phyloP scores from a whole-genome alignment of 495 filamentous ascomycete species.

The Hypoxylon perforatum region DNA sequence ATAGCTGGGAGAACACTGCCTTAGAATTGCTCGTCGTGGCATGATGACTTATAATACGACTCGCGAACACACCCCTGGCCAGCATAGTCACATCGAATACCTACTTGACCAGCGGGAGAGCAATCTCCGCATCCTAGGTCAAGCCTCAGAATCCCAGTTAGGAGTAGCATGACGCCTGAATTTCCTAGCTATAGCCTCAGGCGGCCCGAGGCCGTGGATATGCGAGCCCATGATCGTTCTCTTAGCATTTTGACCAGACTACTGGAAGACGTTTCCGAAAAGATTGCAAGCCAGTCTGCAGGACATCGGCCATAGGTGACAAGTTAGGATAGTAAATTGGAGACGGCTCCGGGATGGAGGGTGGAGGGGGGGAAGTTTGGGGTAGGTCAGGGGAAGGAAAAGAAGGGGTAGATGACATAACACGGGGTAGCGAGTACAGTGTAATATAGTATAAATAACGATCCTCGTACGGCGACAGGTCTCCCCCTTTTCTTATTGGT shows the following conservation, averaged over 20 bases:
- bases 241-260: neutral
- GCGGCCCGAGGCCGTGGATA: neutral
- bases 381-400: slow-evolving; percentile 4
- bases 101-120: slow-evolving; percentile 22
- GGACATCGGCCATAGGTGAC: neutral
- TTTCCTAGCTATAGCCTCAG: neutral
- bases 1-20: neutral
- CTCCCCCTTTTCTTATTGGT: slow-evolving; percentile 38
- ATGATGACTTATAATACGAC: slow-evolving; percentile 23
- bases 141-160: slow-evolving; percentile 9
- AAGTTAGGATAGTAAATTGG: slow-evolving; percentile 28
- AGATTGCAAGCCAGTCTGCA: slow-evolving; percentile 1
- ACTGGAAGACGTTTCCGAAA: slow-evolving; percentile 14
- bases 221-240: neutral
- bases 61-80: slow-evolving; percentile 11
- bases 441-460: neutral
- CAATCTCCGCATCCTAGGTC: slow-evolving; percentile 24
- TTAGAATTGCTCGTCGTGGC: neutral
- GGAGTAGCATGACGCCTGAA: neutral
- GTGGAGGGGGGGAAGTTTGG: slow-evolving; percentile 20
- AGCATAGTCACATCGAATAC: slow-evolving; percentile 23
- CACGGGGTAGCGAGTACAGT: neutral
- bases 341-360: slow-evolving; percentile 1
- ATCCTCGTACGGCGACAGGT: neutral
- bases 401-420: neutral